phyloP scores from a whole-genome alignment of 2,329 filamentous ascomycete genomes.

The Nemania sp. region DNA sequence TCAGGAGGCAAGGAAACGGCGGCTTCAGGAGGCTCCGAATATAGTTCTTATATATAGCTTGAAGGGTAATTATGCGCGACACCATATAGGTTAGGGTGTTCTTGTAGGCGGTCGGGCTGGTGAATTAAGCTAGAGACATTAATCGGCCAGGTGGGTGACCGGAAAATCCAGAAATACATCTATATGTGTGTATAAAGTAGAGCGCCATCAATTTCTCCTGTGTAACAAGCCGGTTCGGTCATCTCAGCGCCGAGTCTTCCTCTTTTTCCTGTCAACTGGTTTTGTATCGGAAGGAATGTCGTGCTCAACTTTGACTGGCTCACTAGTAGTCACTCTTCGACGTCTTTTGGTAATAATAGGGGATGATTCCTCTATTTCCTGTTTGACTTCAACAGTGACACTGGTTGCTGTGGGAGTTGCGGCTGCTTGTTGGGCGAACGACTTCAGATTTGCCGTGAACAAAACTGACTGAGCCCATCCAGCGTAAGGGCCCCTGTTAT shows the following conservation, averaged over 20 bases:
- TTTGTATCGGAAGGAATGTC: conserved; percentile 14
- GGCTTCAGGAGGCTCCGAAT: conserved; percentile 1
- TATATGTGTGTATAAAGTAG: background rate
- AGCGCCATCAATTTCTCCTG: background rate
- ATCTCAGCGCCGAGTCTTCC: conserved; percentile 22
- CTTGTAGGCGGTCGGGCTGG: conserved; percentile 4
- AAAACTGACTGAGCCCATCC: conserved; percentile 98
- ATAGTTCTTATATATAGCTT: conserved; percentile 9
- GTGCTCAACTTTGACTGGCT: conserved; percentile 31
- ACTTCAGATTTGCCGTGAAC: conserved; percentile 88
- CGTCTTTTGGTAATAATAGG: conserved; percentile 28
- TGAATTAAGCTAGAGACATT: background rate
- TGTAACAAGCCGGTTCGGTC: background rate
- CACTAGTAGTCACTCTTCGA: conserved; percentile 18
- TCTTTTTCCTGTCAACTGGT: conserved; percentile 26
- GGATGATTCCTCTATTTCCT: conserved; percentile 23
- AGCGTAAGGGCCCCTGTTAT: conserved; percentile 89
- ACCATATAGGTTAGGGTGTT: conserved; percentile 5
- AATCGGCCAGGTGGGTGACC: background rate
- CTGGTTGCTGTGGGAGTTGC: conserved; percentile 38
- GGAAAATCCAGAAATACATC: background rate
- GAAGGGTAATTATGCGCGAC: conserved; percentile 15
- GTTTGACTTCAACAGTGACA: conserved; percentile 37
- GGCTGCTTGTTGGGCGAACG: conserved; percentile 72
- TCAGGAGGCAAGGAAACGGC: conserved; percentile 2